A percentile compares a stretch with the other conserved stretches of the same genome.
phyloP scores from a whole-genome alignment of 495 filamentous ascomycete species.

The Neurospora africana region DNA sequence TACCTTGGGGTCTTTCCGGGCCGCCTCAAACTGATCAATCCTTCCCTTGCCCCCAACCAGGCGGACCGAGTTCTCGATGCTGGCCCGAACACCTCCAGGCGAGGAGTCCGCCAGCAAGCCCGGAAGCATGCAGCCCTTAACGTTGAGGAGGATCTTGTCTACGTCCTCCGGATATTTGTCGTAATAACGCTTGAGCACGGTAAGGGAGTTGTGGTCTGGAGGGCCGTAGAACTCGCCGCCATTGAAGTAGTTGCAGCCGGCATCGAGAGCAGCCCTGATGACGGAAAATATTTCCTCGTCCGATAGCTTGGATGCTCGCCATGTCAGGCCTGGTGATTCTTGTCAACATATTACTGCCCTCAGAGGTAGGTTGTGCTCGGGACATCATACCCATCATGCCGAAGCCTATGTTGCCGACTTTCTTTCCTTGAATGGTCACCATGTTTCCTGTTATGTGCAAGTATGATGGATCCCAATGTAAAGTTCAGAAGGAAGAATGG shows the following conservation, averaged over 20 bases:
- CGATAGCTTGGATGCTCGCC: conserved; percentile 42
- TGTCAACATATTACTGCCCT: not conserved
- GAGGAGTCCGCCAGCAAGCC: conserved; percentile 40
- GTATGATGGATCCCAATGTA: not conserved
- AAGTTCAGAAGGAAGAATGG: not conserved
- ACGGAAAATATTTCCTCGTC: conserved; percentile 55
- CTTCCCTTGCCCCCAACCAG: conserved; percentile 62
- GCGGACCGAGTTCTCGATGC: conserved; percentile 57
- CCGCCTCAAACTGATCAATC: conserved; percentile 74
- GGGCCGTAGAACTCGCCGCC: conserved; percentile 74
- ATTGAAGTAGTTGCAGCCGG: conserved; percentile 71
- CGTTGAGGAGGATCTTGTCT: conserved; percentile 50
- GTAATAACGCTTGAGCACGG: conserved; percentile 56
- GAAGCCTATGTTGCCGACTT: conserved; percentile 46
- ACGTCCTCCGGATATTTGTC: conserved; percentile 57
- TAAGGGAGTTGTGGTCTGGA: conserved; percentile 55
- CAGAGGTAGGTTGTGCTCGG: not conserved
- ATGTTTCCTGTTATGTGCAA: not conserved
- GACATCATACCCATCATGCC: conserved; percentile 42
- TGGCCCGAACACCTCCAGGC: conserved; percentile 50
- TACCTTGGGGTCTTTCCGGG: conserved; percentile 56
- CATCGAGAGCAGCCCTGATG: conserved; percentile 54
- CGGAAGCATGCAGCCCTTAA: conserved; percentile 49
- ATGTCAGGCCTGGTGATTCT: conserved; percentile 55
- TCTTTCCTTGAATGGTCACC: conserved; percentile 32